Conservation (phyloP, 73 alveolate genomes). For the Stentor coeruleus region DNA sequence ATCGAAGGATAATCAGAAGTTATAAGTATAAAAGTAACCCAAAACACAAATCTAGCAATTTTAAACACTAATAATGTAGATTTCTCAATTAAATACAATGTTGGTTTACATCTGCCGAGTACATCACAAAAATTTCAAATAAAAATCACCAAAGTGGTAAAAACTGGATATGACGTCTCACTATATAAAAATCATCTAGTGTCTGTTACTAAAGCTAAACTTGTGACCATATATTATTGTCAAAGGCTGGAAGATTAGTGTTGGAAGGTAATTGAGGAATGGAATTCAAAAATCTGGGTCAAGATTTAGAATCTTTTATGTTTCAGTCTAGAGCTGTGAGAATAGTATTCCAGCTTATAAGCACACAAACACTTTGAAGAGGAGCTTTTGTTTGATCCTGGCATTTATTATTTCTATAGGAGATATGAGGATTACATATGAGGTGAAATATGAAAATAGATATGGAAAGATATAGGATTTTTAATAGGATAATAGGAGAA, state of each 20-base stretch:
- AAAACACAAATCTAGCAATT: slow-evolving; percentile 6
- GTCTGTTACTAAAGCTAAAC: background rate
- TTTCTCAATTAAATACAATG: background rate
- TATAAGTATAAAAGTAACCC: background rate
- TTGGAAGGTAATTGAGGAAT: background rate
- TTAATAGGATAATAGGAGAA: too few relatives aligned
- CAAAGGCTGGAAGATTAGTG: slow-evolving; percentile 23
- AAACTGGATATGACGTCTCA: slow-evolving; percentile 2
- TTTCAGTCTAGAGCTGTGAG: slow-evolving; percentile 50
- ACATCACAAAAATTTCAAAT: background rate
- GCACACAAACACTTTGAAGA: slow-evolving; percentile 44
- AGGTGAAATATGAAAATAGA: too few relatives aligned
- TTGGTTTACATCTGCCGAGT: background rate
- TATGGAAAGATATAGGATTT: too few relatives aligned
- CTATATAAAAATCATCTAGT: slow-evolving; percentile 20
- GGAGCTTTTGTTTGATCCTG: background rate
- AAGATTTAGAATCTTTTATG: background rate
- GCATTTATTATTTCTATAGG: background rate
- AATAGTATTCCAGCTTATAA: slow-evolving; percentile 56
- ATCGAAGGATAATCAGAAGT: slow-evolving; percentile 11
- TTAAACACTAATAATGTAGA: background rate
- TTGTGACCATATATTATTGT: slow-evolving; percentile 30
- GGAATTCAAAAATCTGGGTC: background rate
- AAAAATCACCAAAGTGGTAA: background rate
- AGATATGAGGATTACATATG: background rate